Percentiles rank a stretch among this genome's conserved stretches.
Conservation (phyloP, 306 rosid species). For the Glycine soja region DNA sequence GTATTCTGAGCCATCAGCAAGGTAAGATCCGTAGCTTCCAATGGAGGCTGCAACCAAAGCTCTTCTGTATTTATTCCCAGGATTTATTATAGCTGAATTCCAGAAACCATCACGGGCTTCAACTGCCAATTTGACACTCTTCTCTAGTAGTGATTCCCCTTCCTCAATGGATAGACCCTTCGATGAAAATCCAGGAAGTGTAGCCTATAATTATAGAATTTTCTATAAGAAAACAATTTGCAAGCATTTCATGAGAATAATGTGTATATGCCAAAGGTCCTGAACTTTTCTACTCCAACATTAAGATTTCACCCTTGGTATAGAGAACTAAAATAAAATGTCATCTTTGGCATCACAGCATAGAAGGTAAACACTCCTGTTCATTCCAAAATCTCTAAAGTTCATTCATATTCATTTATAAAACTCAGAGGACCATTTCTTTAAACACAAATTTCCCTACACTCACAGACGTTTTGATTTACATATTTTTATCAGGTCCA, state of each 20-base stretch:
- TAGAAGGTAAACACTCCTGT: too few species aligned
- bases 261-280: not conserved
- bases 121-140: constrained; percentile 77
- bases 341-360: too few species aligned
- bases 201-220: constrained; percentile 60
- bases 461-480: constrained; percentile 6
- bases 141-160: constrained; percentile 68
- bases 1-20: constrained; percentile 96
- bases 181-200: constrained; percentile 79
- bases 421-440: not conserved
- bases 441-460: not conserved
- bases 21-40: constrained; percentile 96
- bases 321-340: not conserved
- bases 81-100: constrained; percentile 54
- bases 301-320: not conserved
- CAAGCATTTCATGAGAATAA: not conserved
- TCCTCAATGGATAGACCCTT: constrained; percentile 73
- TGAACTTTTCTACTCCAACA: constrained; percentile 5
- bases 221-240: not conserved
- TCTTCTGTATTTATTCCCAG: constrained; percentile 58
- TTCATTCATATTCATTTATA: not conserved
- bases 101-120: constrained; percentile 89
- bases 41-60: constrained; percentile 92
- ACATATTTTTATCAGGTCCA: not conserved
- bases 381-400: not conserved